These are phyloP conservation scores for Ceratobasidium sp. DNA, from an alignment of 1,284 basidiomycete genomes.

Conservation along the genomic window DNA sequence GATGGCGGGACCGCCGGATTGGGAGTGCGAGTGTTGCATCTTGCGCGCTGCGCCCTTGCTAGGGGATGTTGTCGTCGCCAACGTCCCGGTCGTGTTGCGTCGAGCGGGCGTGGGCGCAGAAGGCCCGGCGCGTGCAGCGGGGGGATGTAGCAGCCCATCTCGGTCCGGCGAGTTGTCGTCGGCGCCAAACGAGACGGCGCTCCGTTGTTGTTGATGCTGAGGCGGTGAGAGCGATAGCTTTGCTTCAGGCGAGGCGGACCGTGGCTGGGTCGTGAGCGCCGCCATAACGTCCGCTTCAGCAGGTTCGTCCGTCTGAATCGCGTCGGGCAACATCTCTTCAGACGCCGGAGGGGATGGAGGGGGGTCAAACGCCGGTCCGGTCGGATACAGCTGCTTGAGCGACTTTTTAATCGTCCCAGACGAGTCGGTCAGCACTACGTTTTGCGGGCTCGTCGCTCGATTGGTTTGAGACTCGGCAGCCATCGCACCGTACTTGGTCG, in stretches of 20 bases:
- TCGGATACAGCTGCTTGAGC: constrained; percentile 31
- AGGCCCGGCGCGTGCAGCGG: constrained; percentile 3
- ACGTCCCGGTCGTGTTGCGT: constrained; percentile 33
- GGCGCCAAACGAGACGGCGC: constrained; percentile 31
- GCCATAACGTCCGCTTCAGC: constrained; percentile 21
- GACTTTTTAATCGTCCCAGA: constrained; percentile 36
- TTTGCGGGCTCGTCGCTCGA: constrained; percentile 26
- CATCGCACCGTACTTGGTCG: constrained; percentile 43
- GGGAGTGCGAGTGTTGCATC: constrained; percentile 42
- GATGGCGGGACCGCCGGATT: constrained; percentile 32
- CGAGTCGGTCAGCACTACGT: constrained; percentile 23
- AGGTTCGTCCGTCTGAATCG: neutral
- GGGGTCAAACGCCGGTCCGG: constrained; percentile 32
- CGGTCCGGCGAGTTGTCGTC: neutral
- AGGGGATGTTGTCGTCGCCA: neutral
- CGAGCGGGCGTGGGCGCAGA: constrained; percentile 18
- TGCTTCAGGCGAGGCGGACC: constrained; percentile 20
- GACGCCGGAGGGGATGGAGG: constrained; percentile 34
- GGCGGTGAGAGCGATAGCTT: neutral
- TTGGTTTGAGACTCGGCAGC: neutral
- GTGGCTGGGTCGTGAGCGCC: constrained; percentile 16
- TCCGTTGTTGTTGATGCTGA: neutral
- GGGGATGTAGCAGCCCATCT: constrained; percentile 28
- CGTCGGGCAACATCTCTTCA: constrained; percentile 33
- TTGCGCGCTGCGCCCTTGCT: constrained; percentile 16